Conservation (phyloP, 768 basidiomycete species). For the Hygrocybe coccinea region DNA sequence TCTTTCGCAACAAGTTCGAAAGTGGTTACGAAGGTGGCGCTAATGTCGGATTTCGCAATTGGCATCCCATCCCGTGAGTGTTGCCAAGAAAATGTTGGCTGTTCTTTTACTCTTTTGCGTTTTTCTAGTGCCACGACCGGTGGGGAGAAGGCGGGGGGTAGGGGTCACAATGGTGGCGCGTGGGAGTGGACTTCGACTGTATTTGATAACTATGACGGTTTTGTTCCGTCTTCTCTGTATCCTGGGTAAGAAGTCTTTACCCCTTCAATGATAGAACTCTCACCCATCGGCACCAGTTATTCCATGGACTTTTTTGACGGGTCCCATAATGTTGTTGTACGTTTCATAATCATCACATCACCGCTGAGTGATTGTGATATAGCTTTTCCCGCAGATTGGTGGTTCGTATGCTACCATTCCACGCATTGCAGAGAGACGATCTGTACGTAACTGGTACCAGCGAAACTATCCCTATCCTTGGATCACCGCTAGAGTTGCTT, state of each 20-base stretch:
- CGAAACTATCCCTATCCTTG: constrained; percentile 87
- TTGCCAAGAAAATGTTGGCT: not conserved
- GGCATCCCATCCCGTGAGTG: constrained; percentile 88
- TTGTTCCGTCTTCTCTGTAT: constrained; percentile 68
- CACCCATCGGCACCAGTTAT: constrained; percentile 41
- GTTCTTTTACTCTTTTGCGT: constrained; percentile 4
- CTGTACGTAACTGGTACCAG: constrained; percentile 89
- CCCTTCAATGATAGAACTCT: constrained; percentile 1
- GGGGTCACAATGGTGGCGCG: constrained; percentile 87
- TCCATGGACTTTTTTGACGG: constrained; percentile 90
- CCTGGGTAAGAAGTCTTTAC: constrained; percentile 58
- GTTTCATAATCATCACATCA: constrained; percentile 27
- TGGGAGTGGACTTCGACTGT: constrained; percentile 97
- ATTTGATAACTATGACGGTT: constrained; percentile 70
- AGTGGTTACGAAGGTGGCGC: constrained; percentile 70
- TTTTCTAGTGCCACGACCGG: constrained; percentile 64
- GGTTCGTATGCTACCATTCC: constrained; percentile 87
- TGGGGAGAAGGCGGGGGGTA: constrained; percentile 42
- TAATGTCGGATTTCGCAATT: constrained; percentile 85
- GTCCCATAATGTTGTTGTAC: constrained; percentile 79
- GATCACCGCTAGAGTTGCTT: constrained; percentile 65
- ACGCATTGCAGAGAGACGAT: constrained; percentile 67
- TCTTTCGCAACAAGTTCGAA: constrained; percentile 73
- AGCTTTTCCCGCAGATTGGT: constrained; percentile 56
- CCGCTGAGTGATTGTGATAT: constrained; percentile 9